These are phyloP conservation scores for Naganishia vishniacii DNA, from an alignment of 768 basidiomycete species.

Conservation along the genomic window DNA sequence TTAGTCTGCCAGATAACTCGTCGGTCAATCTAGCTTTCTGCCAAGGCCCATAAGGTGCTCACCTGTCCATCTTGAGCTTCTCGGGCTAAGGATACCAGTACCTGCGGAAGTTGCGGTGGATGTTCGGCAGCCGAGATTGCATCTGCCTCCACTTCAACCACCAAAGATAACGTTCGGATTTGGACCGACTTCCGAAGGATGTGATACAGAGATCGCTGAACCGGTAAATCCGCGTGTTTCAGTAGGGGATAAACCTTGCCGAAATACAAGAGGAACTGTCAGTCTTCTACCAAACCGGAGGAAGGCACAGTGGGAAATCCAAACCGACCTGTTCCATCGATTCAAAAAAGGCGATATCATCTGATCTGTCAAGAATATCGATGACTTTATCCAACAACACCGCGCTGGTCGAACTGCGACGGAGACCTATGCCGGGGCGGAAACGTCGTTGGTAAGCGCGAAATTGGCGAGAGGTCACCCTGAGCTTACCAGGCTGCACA, in stretches of 20 bases:
- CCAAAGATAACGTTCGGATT: constrained; percentile 72
- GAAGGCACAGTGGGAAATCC: too few relatives aligned
- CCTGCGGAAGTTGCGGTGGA: constrained; percentile 10
- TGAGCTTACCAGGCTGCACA: constrained; percentile 5
- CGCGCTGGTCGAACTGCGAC: background rate
- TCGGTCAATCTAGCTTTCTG: background rate
- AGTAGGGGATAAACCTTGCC: constrained; percentile 76
- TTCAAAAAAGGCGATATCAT: constrained; percentile 7
- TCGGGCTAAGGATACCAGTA: constrained; percentile 41
- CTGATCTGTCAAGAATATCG: constrained; percentile 11
- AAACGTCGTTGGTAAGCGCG: background rate
- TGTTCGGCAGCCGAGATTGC: constrained; percentile 59
- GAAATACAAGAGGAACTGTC: too few relatives aligned
- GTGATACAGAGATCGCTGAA: constrained; percentile 73
- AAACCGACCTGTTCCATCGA: constrained; percentile 16
- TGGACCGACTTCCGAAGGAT: constrained; percentile 65
- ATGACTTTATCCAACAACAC: constrained; percentile 1
- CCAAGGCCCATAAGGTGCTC: background rate
- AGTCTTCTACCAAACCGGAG: too few relatives aligned
- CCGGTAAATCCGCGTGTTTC: constrained; percentile 45
- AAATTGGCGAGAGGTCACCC: too few relatives aligned
- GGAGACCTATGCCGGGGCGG: background rate
- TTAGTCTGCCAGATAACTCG: constrained; percentile 7
- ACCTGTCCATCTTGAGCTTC: constrained; percentile 5
- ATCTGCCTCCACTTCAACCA: constrained; percentile 63